phyloP scores from a whole-genome alignment of 2,329 filamentous ascomycete genomes.

The Talaromyces funiculosus region DNA sequence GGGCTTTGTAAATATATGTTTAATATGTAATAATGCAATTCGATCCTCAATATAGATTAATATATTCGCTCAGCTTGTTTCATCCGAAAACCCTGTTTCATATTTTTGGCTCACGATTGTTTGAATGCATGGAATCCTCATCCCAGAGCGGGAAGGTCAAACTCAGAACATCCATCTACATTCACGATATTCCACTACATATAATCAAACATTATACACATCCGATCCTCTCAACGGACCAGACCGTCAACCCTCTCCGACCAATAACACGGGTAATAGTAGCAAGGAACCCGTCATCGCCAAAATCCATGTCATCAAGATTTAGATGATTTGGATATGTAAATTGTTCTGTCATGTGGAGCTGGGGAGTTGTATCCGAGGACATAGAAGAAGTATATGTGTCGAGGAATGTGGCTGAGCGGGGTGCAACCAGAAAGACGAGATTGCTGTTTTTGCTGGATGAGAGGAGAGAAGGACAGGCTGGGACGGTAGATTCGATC shows the following conservation, averaged over 20 bases:
- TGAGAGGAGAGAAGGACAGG: conserved; percentile 20
- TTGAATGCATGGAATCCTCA: not conserved
- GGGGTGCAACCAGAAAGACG: conserved; percentile 42
- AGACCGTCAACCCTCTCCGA: conserved; percentile 45
- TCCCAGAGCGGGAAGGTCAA: too few relatives aligned
- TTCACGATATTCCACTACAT: not conserved
- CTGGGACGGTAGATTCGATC: conserved; percentile 30
- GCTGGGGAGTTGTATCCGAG: conserved; percentile 20
- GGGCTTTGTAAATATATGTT: not conserved
- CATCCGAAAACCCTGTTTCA: too few relatives aligned
- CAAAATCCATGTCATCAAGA: conserved; percentile 49
- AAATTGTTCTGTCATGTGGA: conserved; percentile 39
- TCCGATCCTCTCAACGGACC: conserved; percentile 37
- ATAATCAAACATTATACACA: conserved; percentile 16
- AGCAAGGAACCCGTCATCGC: conserved; percentile 41
- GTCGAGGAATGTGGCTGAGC: conserved; percentile 40
- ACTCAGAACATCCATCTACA: not conserved
- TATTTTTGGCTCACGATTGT: too few relatives aligned
- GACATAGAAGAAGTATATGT: conserved; percentile 22
- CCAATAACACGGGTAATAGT: conserved; percentile 45
- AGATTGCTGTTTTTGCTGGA: conserved; percentile 17
- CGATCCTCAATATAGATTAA: too few relatives aligned
- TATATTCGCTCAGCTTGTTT: too few relatives aligned
- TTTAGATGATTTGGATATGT: conserved; percentile 44
- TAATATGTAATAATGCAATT: not conserved